Evolutionary conservation across 106 monocot species (phyloP).

Genomic region (Dioscorea dumetorum): DNA sequence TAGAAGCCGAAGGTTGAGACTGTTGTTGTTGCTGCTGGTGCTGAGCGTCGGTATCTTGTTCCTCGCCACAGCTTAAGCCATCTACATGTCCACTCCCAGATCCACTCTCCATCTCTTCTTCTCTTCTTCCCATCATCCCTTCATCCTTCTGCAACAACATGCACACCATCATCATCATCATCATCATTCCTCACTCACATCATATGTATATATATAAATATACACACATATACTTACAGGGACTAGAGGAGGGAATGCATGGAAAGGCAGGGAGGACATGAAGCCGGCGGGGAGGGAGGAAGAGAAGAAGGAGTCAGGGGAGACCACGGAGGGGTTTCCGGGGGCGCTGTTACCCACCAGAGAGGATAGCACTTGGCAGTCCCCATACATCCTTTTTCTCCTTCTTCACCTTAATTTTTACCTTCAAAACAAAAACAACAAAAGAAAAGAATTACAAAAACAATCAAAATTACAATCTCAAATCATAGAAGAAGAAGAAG

Average conservation of each 20-base stretch:
- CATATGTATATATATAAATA: not conserved
- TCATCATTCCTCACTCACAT: no score
- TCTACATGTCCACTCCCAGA: constrained; percentile 81
- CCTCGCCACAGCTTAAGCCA: constrained; percentile 66
- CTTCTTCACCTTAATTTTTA: not conserved
- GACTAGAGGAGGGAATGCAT: constrained; percentile 46
- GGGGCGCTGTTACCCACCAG: constrained; percentile 10
- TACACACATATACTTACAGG: constrained; percentile 39
- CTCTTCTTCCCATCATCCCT: constrained; percentile 26
- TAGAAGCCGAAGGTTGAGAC: constrained; percentile 18
- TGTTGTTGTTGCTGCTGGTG: constrained; percentile 1
- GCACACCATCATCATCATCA: not conserved
- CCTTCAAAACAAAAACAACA: not conserved
- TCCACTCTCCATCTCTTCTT: constrained; percentile 70
- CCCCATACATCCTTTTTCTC: constrained; percentile 53
- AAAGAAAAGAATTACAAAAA: not conserved
- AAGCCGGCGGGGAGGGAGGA: constrained; percentile 47
- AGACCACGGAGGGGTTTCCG: constrained; percentile 17
- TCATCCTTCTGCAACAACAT: constrained; percentile 70
- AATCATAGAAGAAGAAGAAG: not conserved
- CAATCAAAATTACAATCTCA: no score
- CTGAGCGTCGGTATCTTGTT: constrained; percentile 36
- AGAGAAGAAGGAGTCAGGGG: constrained; percentile 58
- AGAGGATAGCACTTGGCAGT: constrained; percentile 67
- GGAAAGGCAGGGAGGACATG: constrained; percentile 42